A percentile compares a stretch with the other conserved stretches of the same genome.
phyloP scores from a whole-genome alignment of 2,329 filamentous ascomycete genomes.

The Pseudocercospora macadamiae region DNA sequence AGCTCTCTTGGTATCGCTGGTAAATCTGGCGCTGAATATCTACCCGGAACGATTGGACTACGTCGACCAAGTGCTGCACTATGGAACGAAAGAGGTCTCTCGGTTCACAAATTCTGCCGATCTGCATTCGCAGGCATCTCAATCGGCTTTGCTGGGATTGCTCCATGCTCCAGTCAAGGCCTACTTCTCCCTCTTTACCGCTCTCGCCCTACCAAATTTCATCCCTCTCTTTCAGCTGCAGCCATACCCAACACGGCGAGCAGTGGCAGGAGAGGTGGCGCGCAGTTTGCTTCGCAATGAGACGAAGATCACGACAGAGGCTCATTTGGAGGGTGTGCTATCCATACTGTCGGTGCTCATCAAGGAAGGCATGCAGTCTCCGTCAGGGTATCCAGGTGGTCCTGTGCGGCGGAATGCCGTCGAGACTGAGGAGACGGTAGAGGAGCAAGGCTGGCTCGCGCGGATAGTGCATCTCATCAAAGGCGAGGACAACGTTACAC shows the following conservation, averaged over 20 bases:
- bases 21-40: constrained; percentile 92
- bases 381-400: constrained; percentile 81
- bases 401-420: constrained; percentile 71
- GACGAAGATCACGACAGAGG: constrained; percentile 74
- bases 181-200: constrained; percentile 95
- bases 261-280: constrained; percentile 86
- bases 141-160: constrained; percentile 85
- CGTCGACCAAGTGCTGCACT: constrained; percentile 89
- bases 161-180: constrained; percentile 88
- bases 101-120: constrained; percentile 96
- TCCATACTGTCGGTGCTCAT: constrained; percentile 89
- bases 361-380: constrained; percentile 81
- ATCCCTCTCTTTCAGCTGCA: constrained; percentile 88
- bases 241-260: constrained; percentile 86
- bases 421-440: constrained; percentile 96
- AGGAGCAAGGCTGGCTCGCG: constrained; percentile 97
- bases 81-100: constrained; percentile 80
- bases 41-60: constrained; percentile 93
- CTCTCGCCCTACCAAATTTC: constrained; percentile 87
- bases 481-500: constrained; percentile 83
- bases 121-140: constrained; percentile 81
- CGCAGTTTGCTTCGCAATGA: constrained; percentile 80
- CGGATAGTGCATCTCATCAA: constrained; percentile 87
- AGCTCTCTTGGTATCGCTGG: constrained; percentile 87
- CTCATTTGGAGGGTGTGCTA: constrained; percentile 84